Evolutionary conservation across 805 yeast species (phyloP).

Genomic region (Candida nanaspora): DNA sequence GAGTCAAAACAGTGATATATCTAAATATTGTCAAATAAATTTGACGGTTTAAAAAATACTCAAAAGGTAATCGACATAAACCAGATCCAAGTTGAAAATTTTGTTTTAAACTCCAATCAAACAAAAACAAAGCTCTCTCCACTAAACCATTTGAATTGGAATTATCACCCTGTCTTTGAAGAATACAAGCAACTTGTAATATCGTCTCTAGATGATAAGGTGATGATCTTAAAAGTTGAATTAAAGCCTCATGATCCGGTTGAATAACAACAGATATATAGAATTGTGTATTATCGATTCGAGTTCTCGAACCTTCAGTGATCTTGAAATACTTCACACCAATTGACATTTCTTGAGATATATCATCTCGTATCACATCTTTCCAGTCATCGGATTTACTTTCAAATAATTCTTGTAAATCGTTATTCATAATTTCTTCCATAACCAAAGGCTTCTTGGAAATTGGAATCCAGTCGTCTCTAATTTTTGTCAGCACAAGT

Average conservation of each 20-base stretch:
- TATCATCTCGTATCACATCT: slow-evolving; percentile 38
- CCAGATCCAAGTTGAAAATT: slow-evolving; percentile 52
- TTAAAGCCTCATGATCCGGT: slow-evolving; percentile 74
- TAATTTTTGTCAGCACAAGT: slow-evolving; percentile 58
- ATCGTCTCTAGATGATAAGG: slow-evolving; percentile 77
- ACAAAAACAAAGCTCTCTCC: slow-evolving; percentile 72
- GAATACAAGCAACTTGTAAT: slow-evolving; percentile 69
- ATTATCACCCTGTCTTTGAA: slow-evolving; percentile 71
- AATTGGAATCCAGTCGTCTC: slow-evolving; percentile 79
- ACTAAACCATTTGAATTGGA: slow-evolving; percentile 66
- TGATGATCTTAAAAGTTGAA: slow-evolving; percentile 45
- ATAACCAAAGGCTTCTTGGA: slow-evolving; percentile 50
- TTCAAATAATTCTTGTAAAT: slow-evolving; percentile 30
- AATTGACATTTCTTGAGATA: slow-evolving; percentile 26
- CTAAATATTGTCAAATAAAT: slow-evolving; percentile 69
- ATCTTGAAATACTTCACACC: slow-evolving; percentile 57
- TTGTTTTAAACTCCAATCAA: slow-evolving; percentile 65
- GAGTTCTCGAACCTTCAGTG: slow-evolving; percentile 20
- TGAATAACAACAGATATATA: slow-evolving; percentile 59
- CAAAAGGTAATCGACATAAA: slow-evolving; percentile 67
- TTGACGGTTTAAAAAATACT: slow-evolving; percentile 66
- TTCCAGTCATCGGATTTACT: slow-evolving; percentile 36
- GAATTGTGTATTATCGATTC: slow-evolving; percentile 33
- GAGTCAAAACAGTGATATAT: slow-evolving; percentile 62
- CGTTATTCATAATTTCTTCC: slow-evolving; percentile 42